Conservation (phyloP, 208 protist genomes). For the Angomonas deanei region DNA sequence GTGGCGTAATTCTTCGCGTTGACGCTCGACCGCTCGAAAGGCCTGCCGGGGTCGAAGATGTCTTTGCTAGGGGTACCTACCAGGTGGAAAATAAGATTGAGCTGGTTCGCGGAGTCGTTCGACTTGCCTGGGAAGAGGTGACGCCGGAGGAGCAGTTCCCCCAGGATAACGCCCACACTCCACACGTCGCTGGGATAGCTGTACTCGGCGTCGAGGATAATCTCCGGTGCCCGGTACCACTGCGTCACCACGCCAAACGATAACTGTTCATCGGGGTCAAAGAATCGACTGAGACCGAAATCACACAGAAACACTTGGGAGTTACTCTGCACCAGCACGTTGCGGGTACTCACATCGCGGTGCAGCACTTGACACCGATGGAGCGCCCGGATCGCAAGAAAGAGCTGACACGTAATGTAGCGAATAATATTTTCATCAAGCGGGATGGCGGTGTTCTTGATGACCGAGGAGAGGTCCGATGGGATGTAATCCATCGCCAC, state of each 20-base stretch:
- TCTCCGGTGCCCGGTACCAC: conserved; percentile 91
- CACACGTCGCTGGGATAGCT: conserved; percentile 84
- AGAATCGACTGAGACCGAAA: conserved; percentile 89
- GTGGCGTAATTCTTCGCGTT: conserved; percentile 83
- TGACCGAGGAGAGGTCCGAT: conserved; percentile 73
- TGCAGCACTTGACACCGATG: conserved; percentile 79
- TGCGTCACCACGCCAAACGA: conserved; percentile 89
- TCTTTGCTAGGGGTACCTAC: conserved; percentile 92
- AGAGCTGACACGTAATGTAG: conserved; percentile 82
- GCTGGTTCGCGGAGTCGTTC: conserved; percentile 93
- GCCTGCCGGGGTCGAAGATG: conserved; percentile 56
- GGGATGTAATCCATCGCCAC: conserved; percentile 90
- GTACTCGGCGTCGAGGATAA: conserved; percentile 88
- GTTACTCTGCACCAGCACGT: conserved; percentile 87
- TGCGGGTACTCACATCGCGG: conserved; percentile 84
- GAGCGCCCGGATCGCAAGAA: conserved; percentile 87
- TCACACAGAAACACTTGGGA: conserved; percentile 88
- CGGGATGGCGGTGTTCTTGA: conserved; percentile 70
- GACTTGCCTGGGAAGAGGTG: conserved; percentile 90
- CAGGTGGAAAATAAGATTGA: conserved; percentile 89
- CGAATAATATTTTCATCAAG: conserved; percentile 78
- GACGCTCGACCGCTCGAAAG: conserved; percentile 86
- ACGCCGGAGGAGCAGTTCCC: conserved; percentile 83
- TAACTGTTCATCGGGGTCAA: conserved; percentile 90
- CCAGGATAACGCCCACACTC: conserved; percentile 89